phyloP scores from a whole-genome alignment of 495 filamentous ascomycete genomes.

The Neurospora pannonica region DNA sequence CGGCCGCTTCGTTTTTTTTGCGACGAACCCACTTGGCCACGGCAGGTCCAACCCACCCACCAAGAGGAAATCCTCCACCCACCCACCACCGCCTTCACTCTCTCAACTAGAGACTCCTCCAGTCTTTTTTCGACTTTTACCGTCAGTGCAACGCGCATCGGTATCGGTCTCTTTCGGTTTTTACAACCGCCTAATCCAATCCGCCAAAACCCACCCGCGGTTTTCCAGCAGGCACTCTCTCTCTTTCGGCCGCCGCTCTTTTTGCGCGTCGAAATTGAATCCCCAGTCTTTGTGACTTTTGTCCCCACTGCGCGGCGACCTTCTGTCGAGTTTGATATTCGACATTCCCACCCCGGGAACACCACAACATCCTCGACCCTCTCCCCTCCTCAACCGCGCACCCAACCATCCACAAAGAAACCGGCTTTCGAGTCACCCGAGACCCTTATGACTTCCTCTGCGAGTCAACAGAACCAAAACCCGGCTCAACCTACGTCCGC shows the following conservation, averaged over 20 bases:
- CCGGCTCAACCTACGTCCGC: constrained; percentile 52
- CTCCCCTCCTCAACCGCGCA: constrained; percentile 6
- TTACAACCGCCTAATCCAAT: constrained; percentile 7
- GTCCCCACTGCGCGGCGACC: constrained; percentile 4
- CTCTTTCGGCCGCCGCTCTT: constrained; percentile 13
- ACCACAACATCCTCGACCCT: constrained; percentile 5
- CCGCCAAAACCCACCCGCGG: constrained; percentile 2
- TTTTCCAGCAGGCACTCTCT: constrained; percentile 9
- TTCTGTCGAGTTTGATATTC: constrained; percentile 27
- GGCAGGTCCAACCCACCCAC: background rate
- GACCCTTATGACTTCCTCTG: constrained; percentile 43
- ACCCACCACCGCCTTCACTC: constrained; percentile 9
- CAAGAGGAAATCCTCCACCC: constrained; percentile 2
- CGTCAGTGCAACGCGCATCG: background rate
- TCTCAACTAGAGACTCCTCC: constrained; percentile 16
- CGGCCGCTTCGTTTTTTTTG: constrained; percentile 13
- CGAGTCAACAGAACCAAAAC: constrained; percentile 40
- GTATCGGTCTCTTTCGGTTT: constrained; percentile 3
- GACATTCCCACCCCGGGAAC: constrained; percentile 10
- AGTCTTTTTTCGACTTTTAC: constrained; percentile 1
- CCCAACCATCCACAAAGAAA: constrained; percentile 9
- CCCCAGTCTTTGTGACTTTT: background rate
- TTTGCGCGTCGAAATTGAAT: background rate
- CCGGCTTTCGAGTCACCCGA: constrained; percentile 27
- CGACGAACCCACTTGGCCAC: constrained; percentile 14